These are phyloP conservation scores for Monosporascus sp. DNA, from an alignment of 2,329 filamentous ascomycete genomes.

Conservation along the genomic window DNA sequence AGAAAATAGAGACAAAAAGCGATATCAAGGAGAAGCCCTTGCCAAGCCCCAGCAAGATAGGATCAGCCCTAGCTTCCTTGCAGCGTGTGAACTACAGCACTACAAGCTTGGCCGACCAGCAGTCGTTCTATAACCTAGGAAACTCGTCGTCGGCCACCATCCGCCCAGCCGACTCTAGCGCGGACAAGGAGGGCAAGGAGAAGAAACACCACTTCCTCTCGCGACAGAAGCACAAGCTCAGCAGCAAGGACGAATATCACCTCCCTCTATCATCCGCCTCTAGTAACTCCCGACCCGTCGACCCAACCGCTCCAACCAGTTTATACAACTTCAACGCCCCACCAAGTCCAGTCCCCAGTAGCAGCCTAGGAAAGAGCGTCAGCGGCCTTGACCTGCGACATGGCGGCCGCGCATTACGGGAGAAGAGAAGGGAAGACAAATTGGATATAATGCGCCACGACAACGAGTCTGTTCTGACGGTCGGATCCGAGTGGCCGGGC, in stretches of 20 bases:
- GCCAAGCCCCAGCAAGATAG: slow-evolving; percentile 68
- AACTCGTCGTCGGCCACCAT: slow-evolving; percentile 76
- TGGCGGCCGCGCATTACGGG: slow-evolving; percentile 68
- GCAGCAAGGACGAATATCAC: slow-evolving; percentile 65
- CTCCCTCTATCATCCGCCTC: slow-evolving; percentile 69
- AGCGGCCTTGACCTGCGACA: slow-evolving; percentile 75
- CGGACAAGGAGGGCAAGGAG: slow-evolving; percentile 43
- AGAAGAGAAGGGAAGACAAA: slow-evolving; percentile 75
- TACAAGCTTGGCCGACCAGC: slow-evolving; percentile 62
- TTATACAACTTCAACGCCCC: slow-evolving; percentile 75
- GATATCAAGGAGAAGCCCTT: slow-evolving; percentile 62
- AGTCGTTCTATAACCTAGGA: slow-evolving; percentile 66
- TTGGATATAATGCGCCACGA: slow-evolving; percentile 41
- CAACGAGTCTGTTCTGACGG: slow-evolving; percentile 41
- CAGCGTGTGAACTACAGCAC: slow-evolving; percentile 67
- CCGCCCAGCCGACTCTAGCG: slow-evolving; percentile 51
- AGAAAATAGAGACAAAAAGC: slow-evolving; percentile 67
- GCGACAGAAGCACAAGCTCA: slow-evolving; percentile 72
- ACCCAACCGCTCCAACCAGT: slow-evolving; percentile 68
- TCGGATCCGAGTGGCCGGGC: slow-evolving; percentile 46
- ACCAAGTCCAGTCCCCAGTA: slow-evolving; percentile 62
- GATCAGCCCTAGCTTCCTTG: slow-evolving; percentile 59
- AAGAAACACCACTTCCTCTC: slow-evolving; percentile 77
- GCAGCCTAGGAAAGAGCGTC: slow-evolving; percentile 73
- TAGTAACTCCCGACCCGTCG: slow-evolving; percentile 71